Base-by-base conservation (phyloP, 1,284 basidiomycete species). In the Coniferiporia sulphurascens region DNA sequence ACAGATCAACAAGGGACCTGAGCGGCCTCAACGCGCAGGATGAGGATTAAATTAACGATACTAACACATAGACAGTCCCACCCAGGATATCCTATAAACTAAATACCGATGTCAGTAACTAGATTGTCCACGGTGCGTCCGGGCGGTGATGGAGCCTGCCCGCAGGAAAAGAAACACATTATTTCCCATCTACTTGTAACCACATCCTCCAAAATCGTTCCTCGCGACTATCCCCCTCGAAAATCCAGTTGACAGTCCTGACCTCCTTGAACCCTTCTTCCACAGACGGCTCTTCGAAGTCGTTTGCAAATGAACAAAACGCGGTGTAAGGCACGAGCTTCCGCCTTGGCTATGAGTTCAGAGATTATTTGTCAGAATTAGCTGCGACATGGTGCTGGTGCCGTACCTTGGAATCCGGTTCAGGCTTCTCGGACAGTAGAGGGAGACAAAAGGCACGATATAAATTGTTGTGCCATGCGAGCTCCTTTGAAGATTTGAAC, bases 391-490 rank as follows among this genome's bases (percentile, higher is more conserved):
- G 21, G 41, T 7, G 9, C 13, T 35, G 12, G 45, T 21, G 62
- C 52, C 58, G 62, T 56, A 46, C 62, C 34, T 21, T 51, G 60
- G 57, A 38, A 51, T 56, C 38, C 49, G 43, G 27, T 56, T 34
- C 52, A 27, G 45, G 13, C 50, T 15, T 21, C 38, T 21, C 53
- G 62, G 44, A 48, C 21, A 62, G 22, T 10, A 63, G 43, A 49
- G 60, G 57, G 21, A 36, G 44, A 44, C 62, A 71, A 66, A 79
- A 86, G 36, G 90, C 84, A 34, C 93, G 83, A 69, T 95, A 95
- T 2, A 93, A 71, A 67, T 95, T 95, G 69, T 95, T 95, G 70
- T 96, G 94, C 84, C 86, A 90, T 2, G 91, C 91, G 2, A 96
- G 78, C 53, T 92, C 88, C 22, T 83, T 66, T 1, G 87, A 82